Evolutionary conservation across 2,329 filamentous ascomycete genomes (phyloP).

Genomic region (Sarocladium strictum): DNA sequence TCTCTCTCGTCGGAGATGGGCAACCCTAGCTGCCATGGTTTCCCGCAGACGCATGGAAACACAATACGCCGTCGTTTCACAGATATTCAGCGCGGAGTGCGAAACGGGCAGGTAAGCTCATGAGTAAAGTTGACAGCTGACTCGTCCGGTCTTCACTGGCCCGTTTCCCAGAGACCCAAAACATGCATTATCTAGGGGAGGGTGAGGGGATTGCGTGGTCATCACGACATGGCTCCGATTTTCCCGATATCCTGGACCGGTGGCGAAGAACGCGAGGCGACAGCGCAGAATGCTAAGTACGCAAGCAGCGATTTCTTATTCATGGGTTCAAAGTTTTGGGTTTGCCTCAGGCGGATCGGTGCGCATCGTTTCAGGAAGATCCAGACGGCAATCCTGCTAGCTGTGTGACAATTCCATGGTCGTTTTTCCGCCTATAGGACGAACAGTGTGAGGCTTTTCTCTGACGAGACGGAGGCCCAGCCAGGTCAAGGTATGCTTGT

Average conservation of each 20-base stretch:
- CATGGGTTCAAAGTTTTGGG: not conserved
- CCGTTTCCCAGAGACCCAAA: not conserved
- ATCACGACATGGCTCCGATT: not conserved
- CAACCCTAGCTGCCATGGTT: not conserved
- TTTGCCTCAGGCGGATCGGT: not conserved
- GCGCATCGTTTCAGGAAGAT: not conserved
- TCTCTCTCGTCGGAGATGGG: not conserved
- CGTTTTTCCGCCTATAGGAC: not conserved
- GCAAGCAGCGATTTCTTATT: not conserved
- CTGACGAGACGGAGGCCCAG: no score
- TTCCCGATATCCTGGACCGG: not conserved
- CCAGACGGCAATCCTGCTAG: not conserved
- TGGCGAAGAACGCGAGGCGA: not conserved
- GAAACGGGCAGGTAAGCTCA: not conserved
- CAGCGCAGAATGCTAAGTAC: no score
- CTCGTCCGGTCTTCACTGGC: not conserved
- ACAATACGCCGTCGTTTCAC: constrained; percentile 4
- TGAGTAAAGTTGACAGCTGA: not conserved
- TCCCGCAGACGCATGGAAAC: not conserved
- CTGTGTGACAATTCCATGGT: not conserved
- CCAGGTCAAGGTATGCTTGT: no score
- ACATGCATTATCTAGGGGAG: not conserved
- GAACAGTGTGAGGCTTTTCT: no score
- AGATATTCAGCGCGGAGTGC: not conserved
- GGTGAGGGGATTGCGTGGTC: not conserved